Conservation (phyloP, 1,284 basidiomycete genomes). For the Golubevia sp. region DNA sequence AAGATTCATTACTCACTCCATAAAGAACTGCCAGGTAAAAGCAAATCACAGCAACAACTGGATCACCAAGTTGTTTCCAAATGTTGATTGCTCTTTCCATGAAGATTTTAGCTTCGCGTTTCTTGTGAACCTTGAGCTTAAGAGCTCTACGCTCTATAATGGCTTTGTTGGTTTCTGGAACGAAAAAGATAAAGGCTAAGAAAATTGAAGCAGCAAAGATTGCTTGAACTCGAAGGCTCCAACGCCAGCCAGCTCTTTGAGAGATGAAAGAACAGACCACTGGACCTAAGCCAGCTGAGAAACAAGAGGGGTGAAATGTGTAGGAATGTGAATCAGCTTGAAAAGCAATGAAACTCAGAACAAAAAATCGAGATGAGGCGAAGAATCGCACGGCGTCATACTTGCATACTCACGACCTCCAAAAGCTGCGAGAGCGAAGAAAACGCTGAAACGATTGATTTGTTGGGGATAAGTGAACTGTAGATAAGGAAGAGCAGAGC, state of each 20-base stretch:
- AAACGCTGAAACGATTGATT: too few species aligned
- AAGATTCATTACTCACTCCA: constrained; percentile 7
- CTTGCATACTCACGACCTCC: too few species aligned
- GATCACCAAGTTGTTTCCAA: constrained; percentile 8
- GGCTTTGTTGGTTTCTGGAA: constrained; percentile 7
- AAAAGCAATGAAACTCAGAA: neutral
- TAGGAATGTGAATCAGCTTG: too few species aligned
- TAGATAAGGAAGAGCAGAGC: too few species aligned
- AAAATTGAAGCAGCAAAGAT: neutral
- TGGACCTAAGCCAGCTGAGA: neutral
- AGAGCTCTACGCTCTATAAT: neutral
- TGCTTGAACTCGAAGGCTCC: neutral
- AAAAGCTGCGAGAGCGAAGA: too few species aligned
- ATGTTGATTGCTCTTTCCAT: neutral
- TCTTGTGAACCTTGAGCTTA: neutral
- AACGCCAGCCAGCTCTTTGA: neutral
- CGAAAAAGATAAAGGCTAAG: neutral
- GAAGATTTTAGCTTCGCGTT: constrained; percentile 7
- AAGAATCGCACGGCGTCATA: too few species aligned
- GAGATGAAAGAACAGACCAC: neutral
- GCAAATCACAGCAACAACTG: constrained; percentile 22
- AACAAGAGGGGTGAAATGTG: too few species aligned
- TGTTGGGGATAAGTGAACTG: too few species aligned
- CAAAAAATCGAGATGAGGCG: too few species aligned
- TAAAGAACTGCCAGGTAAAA: constrained; percentile 28